phyloP scores from a whole-genome alignment of 345 rosid genomes.

The Corymbia maculata region DNA sequence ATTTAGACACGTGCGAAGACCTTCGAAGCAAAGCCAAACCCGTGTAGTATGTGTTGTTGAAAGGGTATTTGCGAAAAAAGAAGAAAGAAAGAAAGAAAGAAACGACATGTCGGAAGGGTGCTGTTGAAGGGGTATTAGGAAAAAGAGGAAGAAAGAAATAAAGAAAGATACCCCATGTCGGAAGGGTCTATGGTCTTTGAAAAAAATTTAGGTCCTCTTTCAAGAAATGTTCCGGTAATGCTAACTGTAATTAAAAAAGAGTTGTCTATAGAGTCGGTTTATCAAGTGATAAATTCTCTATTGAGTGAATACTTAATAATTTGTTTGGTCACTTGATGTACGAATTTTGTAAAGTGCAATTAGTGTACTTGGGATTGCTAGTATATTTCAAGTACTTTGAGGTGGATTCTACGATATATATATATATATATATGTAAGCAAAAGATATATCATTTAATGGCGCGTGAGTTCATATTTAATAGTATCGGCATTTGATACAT shows the following conservation, averaged over 20 bases:
- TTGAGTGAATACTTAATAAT: background rate
- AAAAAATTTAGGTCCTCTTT: background rate
- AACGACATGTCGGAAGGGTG: background rate
- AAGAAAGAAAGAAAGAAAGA: background rate
- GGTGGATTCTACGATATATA: accelerated
- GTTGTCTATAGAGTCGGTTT: background rate
- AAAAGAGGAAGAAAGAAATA: background rate
- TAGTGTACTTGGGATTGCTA: background rate
- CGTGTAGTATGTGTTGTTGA: background rate
- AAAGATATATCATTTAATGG: background rate
- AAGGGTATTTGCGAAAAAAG: background rate
- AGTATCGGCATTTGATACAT: background rate
- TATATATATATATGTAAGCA: background rate
- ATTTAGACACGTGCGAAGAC: background rate
- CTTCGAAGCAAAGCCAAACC: background rate
- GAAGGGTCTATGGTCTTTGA: background rate
- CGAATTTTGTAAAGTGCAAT: background rate
- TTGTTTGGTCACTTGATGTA: no score
- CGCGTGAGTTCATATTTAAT: accelerated
- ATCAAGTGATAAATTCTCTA: accelerated
- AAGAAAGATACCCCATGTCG: background rate
- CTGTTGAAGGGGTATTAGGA: background rate
- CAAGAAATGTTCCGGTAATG: background rate
- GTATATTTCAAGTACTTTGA: background rate
- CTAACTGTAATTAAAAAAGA: no score